Conservation (phyloP, 2,329 filamentous ascomycete genomes). For the Aspergillus transmontanensis region DNA sequence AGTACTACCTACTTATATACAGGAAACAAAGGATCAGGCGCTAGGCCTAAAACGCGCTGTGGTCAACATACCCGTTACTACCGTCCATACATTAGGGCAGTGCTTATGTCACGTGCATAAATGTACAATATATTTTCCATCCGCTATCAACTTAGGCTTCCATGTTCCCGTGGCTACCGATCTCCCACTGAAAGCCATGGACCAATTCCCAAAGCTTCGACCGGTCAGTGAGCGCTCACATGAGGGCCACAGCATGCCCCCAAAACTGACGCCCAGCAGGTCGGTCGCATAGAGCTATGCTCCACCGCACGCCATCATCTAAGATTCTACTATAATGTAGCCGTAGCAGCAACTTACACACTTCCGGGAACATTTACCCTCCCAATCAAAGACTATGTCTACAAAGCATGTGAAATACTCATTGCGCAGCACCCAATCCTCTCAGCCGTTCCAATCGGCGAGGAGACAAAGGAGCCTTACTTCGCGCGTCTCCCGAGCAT, state of each 20-base stretch:
- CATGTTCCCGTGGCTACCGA: background rate
- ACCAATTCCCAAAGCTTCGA: background rate
- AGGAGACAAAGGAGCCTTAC: slow-evolving; percentile 44
- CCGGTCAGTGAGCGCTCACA: background rate
- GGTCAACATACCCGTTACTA: too few species aligned
- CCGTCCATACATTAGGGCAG: background rate
- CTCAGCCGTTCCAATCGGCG: slow-evolving; percentile 45
- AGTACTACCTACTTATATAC: too few species aligned
- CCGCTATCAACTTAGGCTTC: background rate
- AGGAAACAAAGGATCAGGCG: too few species aligned
- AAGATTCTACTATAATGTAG: slow-evolving; percentile 49
- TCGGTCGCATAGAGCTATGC: slow-evolving; percentile 44
- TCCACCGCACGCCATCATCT: slow-evolving; percentile 48
- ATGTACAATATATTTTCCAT: background rate
- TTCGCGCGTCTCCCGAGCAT: slow-evolving; percentile 49
- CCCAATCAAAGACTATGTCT: slow-evolving; percentile 37
- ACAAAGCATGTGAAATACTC: slow-evolving; percentile 38
- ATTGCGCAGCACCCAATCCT: slow-evolving; percentile 47
- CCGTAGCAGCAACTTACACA: slow-evolving; percentile 42
- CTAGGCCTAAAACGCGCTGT: too few species aligned
- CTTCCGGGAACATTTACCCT: slow-evolving; percentile 28
- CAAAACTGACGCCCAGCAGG: slow-evolving; percentile 31
- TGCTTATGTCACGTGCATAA: background rate
- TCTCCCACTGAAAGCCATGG: background rate
- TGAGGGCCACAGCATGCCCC: background rate